Base-by-base conservation (phyloP, 108 stramenopile genomes). In the Mayamaea pseudoterrestris region DNA sequence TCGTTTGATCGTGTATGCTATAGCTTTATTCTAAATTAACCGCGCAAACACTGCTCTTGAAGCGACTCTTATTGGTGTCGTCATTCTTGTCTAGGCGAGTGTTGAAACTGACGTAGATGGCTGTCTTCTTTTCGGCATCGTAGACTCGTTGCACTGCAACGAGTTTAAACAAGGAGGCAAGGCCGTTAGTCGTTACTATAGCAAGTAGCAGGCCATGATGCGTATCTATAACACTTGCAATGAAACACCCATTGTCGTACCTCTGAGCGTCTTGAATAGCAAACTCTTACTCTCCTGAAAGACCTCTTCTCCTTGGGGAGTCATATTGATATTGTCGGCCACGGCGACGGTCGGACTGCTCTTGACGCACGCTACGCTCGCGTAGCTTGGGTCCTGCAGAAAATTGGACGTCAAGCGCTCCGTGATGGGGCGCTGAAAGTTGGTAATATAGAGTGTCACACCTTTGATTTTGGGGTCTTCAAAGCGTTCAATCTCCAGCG, bases 351-450 rank as follows among this genome's bases (percentile, higher is more conserved):
- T 47, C 11, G 57, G 57, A 11, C 71, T 69, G 13, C 76, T 88
- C 21, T 71, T 67, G 49, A 82, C 88, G 53, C 81, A 83, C n/a
- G 72, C 74, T 9, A 94, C 84, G 48, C 66, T 63, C 7, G 89
- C 83, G 42, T 67, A 78, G 36, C 71, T 71, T 1, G 93, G 93
- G 55, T 94, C 93, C 7, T 60, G 70, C 53, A 94, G 90, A 52
- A 94, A 90, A 53, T 73, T 72, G 32, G 65, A 41, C n/a, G 45
- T 57, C 1, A 90, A 30, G 27, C 80, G 65, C 59, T 94, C 93
- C 0, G 76, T 86, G 32, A 94, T 29, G 21, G 93, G 93, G n/a
- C 81, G 63, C 50, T 94, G 76, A 62, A 94, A 94, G 65, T 90
- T 90, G 52, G 67, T 70, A 43, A 94, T 69, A 48, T 94, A 94